Percentiles rank a stretch among this genome's conserved stretches.
phyloP scores from a whole-genome alignment of 306 rosid species.

The Oemleria cerasiformis region DNA sequence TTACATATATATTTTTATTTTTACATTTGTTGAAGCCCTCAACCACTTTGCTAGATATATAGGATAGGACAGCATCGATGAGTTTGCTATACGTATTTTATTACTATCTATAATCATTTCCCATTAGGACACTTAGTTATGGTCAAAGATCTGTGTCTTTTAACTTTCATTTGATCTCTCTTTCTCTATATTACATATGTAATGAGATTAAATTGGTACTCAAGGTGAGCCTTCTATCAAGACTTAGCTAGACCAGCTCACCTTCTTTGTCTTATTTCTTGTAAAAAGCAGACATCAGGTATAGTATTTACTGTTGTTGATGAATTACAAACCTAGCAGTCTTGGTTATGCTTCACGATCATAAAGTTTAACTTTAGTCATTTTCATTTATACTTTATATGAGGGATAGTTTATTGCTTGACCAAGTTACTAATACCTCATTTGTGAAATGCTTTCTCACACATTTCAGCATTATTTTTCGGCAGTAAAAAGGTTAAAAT shows the following conservation, averaged over 20 bases:
- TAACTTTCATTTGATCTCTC: neutral
- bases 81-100: too few species aligned
- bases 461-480: neutral
- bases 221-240: neutral
- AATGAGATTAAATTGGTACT: too few species aligned
- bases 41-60: neutral
- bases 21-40: neutral
- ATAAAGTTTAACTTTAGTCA: neutral
- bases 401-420: neutral
- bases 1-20: neutral
- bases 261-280: neutral
- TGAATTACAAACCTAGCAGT: neutral
- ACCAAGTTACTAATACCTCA: neutral
- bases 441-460: neutral
- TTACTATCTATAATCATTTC: neutral
- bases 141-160: neutral
- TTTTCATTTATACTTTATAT: neutral
- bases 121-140: too few species aligned
- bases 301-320: neutral
- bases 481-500: neutral
- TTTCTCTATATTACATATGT: neutral
- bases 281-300: neutral
- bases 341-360: neutral
- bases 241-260: neutral
- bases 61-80: neutral